Conservation (phyloP, 2,329 filamentous ascomycete genomes). For the Xylaria sp. region DNA sequence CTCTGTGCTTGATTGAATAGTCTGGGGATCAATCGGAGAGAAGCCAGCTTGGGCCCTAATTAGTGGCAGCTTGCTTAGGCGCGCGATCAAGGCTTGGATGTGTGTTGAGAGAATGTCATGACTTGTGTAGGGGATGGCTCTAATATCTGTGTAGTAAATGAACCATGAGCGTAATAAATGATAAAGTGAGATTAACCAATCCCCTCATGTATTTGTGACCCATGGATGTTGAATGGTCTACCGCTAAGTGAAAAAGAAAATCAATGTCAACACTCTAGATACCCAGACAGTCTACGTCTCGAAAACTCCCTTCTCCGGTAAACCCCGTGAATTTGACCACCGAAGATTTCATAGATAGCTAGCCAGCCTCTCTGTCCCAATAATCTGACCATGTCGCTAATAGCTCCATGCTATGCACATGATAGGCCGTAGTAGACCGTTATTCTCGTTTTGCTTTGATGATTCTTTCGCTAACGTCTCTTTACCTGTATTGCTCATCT, state of each 20-base stretch:
- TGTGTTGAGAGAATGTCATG: neutral
- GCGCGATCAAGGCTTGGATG: too few relatives aligned
- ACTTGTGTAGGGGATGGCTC: too few relatives aligned
- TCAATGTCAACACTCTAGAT: neutral
- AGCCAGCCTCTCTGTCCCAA: neutral
- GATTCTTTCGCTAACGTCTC: neutral
- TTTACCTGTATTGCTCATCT: neutral
- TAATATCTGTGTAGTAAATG: too few relatives aligned
- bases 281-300: neutral
- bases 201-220: neutral
- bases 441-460: neutral
- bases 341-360: neutral
- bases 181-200: neutral
- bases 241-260: neutral
- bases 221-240: neutral
- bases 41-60: neutral
- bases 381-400: neutral
- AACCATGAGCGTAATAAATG: too few relatives aligned
- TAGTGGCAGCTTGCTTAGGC: too few relatives aligned
- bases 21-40: too few relatives aligned
- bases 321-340: neutral
- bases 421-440: neutral
- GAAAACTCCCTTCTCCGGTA: neutral
- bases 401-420: conserved; percentile 3
- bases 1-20: neutral